Evolutionary conservation across 176 grass and related monocot species (phyloP), one percentile per base, ranked within the genome.

Genomic region (Ananas comosus): DNA sequence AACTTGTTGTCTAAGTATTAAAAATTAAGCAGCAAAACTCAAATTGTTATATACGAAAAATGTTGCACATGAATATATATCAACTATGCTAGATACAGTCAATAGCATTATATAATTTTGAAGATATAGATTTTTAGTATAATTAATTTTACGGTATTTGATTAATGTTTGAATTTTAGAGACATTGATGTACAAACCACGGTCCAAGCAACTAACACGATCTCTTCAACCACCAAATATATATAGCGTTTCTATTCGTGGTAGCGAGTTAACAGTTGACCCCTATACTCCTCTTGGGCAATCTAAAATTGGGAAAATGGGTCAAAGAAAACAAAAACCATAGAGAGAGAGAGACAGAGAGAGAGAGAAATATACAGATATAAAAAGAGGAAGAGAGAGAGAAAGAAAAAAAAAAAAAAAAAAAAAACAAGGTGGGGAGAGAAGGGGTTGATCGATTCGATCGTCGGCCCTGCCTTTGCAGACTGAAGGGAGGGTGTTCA

Each of bases 271-370:
- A 1, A 56, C 12, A 61, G 14, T 8, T 13, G 10, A 59, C 16
- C 10, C 56, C 56, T 1, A 56, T 17, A 57, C 56, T 9, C 16
- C 21, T 61, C 21, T 61, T 10, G 56, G 56, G 56, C 21, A 19
- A 19, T 61, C 21, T 56, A n/a, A 61, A 56, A 21, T 61, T 61
- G 3, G n/a, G 56, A 18, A 61, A 19, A 9, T 16, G 56, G 65
- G 21, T 51, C 51, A 66, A 74, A 82, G 80, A 73, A 74, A 80
- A 76, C 69, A 71, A 70, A 69, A 63, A 70, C 68, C 66, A 70
- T 51, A 71, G 65, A 80, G 33, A 71, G 71, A 64, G 71, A 53
- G 64, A 72, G 72, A 52, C 68, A 74, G 65, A 23, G 68, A 68
- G 64, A 64, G 65, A 48, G 51, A 27, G 68, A 65, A 51, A 33